Base-by-base conservation (phyloP, 2,329 filamentous ascomycete genomes). In the Arthrobotrys sphaeroides region DNA sequence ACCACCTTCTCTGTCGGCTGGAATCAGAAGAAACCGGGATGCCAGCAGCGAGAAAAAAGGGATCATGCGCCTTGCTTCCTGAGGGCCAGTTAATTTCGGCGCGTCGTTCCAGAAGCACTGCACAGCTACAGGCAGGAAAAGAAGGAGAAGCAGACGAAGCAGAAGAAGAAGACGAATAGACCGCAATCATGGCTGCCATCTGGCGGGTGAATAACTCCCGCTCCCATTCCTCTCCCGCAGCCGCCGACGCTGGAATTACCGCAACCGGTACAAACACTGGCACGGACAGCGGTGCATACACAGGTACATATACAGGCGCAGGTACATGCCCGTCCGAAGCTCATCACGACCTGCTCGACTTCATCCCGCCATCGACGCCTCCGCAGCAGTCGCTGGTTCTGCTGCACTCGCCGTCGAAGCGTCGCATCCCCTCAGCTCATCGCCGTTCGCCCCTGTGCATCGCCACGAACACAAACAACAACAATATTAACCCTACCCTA, bases 191-290 rank as follows among this genome's bases (percentile, higher is more conserved):
- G 72, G 72, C 72, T 51, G 64, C 72, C 36, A 64, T 75, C 72
- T 75, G 72, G 72, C 72, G 64, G 28, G 72, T 75, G 64, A 60
- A 55, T 33, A 60, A 68, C 69, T 73, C 69, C 69, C 69, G 69
- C 69, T 73, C 69, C n/a, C 53, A 18, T 33, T 73, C 69, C n/a
- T 73, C 61, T 57, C 69, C 70, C 55, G 70, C 55, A 12, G 53
- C 53, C 26, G 66, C 12, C 13, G 59, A 13, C 22, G 45, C 31
- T 18, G 33, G 43, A 53, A 31, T 28, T 51, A 38, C 26, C 38
- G n/a, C 3, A n/a, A n/a, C n/a, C n/a, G 24, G 24, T 28, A 16
- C 51, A 57, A 4, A 22, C n/a, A n/a, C n/a, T n/a, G n/a, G n/a
- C n/a, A n/a, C n/a, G n/a, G n/a, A n/a, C n/a, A n/a, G n/a, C n/a